phyloP scores from a whole-genome alignment of 2,329 filamentous ascomycete genomes.

The Pseudopithomyces maydicus region DNA sequence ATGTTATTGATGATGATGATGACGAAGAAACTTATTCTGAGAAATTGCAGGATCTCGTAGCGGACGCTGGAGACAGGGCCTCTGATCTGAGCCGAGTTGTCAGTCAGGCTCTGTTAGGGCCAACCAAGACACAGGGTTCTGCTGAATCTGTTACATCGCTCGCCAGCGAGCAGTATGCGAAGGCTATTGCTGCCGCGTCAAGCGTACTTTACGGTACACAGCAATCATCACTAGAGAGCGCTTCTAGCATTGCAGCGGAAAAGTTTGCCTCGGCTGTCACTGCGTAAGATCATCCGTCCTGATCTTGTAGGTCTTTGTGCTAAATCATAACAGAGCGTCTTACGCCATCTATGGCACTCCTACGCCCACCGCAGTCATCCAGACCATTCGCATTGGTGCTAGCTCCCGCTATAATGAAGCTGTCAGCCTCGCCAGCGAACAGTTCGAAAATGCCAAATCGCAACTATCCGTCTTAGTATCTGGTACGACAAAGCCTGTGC shows the following conservation, averaged over 20 bases:
- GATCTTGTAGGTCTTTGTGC: conserved; percentile 6
- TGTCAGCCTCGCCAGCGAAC: conserved; percentile 67
- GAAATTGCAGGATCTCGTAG: conserved; percentile 57
- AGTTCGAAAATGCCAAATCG: conserved; percentile 69
- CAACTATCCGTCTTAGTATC: conserved; percentile 70
- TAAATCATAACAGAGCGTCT: conserved; percentile 52
- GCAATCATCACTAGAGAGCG: conserved; percentile 48
- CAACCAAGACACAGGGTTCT: conserved; percentile 52
- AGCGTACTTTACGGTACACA: conserved; percentile 59
- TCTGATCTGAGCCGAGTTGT: conserved; percentile 60
- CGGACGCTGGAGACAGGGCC: conserved; percentile 58
- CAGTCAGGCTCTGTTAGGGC: conserved; percentile 59
- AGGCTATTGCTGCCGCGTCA: conserved; percentile 62
- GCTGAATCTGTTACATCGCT: conserved; percentile 59
- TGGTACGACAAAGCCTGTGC: conserved; percentile 70
- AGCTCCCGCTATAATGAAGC: conserved; percentile 67
- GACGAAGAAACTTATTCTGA: conserved; percentile 55
- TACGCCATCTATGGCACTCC: conserved; percentile 61
- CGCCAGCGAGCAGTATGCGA: conserved; percentile 62
- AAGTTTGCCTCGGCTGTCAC: conserved; percentile 63
- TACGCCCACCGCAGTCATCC: conserved; percentile 49
- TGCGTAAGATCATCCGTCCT: conserved; percentile 50
- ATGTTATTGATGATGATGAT: conserved; percentile 53
- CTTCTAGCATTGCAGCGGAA: conserved; percentile 58
- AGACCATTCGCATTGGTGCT: conserved; percentile 56